Percentiles rank a stretch among this genome's conserved stretches.
Conservation (phyloP, 2,329 filamentous ascomycete species). For the Sclerotinia glacialis region DNA sequence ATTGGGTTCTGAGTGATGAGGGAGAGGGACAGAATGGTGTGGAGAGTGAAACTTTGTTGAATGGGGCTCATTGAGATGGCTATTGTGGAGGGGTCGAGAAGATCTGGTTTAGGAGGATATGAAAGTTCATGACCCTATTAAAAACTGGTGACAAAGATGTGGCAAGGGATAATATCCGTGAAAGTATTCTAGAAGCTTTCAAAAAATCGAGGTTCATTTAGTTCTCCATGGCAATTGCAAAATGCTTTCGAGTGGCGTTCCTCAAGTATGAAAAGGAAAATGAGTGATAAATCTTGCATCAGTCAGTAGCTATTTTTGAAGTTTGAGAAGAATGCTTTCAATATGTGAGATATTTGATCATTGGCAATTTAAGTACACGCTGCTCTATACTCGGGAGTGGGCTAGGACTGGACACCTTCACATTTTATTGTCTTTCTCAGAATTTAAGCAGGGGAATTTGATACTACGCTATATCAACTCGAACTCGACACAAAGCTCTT, state of each 20-base stretch:
- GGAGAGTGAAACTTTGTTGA: slow-evolving; percentile 29
- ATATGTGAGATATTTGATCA: not conserved
- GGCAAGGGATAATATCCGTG: not conserved
- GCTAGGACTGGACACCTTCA: not conserved
- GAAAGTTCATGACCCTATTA: not conserved
- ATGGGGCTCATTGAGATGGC: slow-evolving; percentile 29
- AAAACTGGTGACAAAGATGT: not conserved
- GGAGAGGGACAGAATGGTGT: slow-evolving; percentile 19
- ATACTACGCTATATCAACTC: not conserved
- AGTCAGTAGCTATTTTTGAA: not conserved
- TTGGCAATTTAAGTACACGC: not conserved
- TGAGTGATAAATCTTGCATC: not conserved
- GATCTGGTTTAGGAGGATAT: not conserved
- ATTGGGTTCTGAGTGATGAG: slow-evolving; percentile 53
- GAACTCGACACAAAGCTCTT: not conserved
- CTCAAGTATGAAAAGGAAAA: not conserved
- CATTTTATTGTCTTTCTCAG: not conserved
- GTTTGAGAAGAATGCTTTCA: not conserved
- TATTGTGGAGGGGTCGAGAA: not conserved
- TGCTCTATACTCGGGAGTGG: not conserved
- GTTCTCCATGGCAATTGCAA: not conserved
- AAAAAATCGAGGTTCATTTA: not conserved
- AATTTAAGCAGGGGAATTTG: accelerated
- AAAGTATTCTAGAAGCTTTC: not conserved
- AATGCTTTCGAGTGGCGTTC: not conserved